Evolutionary conservation across 2,329 filamentous ascomycete genomes (phyloP), one percentile per base, ranked within the genome.

Genomic region (Chaetomiaceae sp.): DNA sequence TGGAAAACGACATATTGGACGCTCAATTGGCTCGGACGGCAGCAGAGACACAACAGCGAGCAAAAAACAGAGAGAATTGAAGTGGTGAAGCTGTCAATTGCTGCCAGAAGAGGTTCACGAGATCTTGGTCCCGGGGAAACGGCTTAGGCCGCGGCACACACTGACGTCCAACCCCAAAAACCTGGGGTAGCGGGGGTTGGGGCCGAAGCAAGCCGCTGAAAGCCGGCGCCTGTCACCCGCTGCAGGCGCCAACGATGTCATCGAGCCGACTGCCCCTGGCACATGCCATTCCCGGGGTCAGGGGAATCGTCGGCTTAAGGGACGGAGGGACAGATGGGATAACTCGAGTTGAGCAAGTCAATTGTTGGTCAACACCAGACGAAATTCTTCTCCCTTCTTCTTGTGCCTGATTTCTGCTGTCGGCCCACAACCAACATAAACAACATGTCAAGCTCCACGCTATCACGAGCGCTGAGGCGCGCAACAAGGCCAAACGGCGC

Each of bases 1-100:
- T 68, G 53, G 74, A 68, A 55, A 77, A 64, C 38, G 75, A 72
- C 79, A 82, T 82, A 58, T 50, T 68, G 43, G 19, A 43, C 38
- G 47, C n/a, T 48, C 43, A 52, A 43, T 44, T 54, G 43, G 36
- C 5, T n/a, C n/a, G n/a, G n/a, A 31, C 42, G 47, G 40, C 44
- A 52, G 49, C 62, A 54, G 58, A 54, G 51, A 42, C 7, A 27
- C 19, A 29, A 8, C 11, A 40, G 17, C 9, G 20, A 15, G 5
- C 42, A 42, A 17, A 22, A 19, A 22, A 31, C 25, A 47, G 9
- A 29, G 23, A 11, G 19, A 12, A 31, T 11, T 31, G 27, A 31
- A 12, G 4, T 22, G 58, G 51, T 11, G 33, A 38, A 27, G 34
- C 22, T 15, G 59, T 43, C 37, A 50, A 56, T 58, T 40, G 53